A percentile compares a stretch with the other conserved stretches of the same genome.
phyloP scores from a whole-genome alignment of 2,329 filamentous ascomycete species.

The Arachnomyces sp. region DNA sequence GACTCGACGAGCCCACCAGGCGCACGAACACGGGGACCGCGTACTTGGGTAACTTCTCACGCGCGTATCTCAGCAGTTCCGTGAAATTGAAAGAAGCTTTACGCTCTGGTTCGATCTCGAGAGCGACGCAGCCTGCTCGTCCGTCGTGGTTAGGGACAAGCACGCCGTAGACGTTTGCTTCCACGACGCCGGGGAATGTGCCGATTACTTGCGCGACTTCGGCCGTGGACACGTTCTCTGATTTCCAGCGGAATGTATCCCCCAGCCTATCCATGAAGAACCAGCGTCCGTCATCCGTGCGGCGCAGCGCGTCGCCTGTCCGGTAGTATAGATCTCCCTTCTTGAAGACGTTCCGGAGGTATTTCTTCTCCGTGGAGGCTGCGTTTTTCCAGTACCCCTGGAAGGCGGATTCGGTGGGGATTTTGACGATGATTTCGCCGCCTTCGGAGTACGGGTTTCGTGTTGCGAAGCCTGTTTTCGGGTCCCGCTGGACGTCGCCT shows the following conservation, averaged over 20 bases:
- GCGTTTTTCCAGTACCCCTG: constrained; percentile 63
- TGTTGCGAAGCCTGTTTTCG: constrained; percentile 58
- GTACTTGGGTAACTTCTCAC: constrained; percentile 56
- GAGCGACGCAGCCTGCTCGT: constrained; percentile 49
- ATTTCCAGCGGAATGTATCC: constrained; percentile 69
- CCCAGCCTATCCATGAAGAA: constrained; percentile 63
- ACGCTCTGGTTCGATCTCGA: constrained; percentile 33
- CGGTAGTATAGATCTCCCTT: constrained; percentile 63
- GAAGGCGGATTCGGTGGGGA: constrained; percentile 52
- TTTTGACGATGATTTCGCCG: constrained; percentile 65
- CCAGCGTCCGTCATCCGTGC: constrained; percentile 56
- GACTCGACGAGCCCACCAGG: constrained; percentile 41
- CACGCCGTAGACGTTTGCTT: constrained; percentile 65
- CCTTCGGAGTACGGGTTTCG: constrained; percentile 57
- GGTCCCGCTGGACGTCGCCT: constrained; percentile 57
- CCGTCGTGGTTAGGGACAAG: constrained; percentile 58
- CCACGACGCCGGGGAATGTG: constrained; percentile 48
- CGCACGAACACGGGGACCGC: constrained; percentile 65
- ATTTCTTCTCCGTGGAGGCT: constrained; percentile 59
- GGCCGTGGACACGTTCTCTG: constrained; percentile 58
- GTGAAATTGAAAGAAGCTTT: constrained; percentile 47
- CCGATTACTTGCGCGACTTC: constrained; percentile 60
- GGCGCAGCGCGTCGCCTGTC: constrained; percentile 57
- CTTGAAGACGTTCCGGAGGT: constrained; percentile 54
- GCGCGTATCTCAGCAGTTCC: constrained; percentile 47